These are phyloP conservation scores for Trichoderma semiorbis DNA, from an alignment of 2,329 filamentous ascomycete species.

Conservation along the genomic window DNA sequence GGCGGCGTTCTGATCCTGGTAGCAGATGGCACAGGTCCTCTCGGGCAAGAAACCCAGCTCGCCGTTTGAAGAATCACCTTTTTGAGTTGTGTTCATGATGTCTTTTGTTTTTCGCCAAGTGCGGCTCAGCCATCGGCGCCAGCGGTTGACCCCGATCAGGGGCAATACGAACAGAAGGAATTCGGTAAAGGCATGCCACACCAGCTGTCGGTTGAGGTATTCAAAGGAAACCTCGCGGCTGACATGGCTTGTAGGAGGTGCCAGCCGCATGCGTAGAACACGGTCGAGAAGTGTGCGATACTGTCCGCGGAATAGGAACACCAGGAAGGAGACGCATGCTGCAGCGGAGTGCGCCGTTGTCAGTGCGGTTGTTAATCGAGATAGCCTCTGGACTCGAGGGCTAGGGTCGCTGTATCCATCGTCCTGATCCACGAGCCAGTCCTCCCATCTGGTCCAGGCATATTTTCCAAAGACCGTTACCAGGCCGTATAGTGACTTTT, in stretches of 20 bases:
- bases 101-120: slow-evolving; percentile 79
- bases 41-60: slow-evolving; percentile 86
- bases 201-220: slow-evolving; percentile 93
- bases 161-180: slow-evolving; percentile 97
- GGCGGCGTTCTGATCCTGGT: slow-evolving; percentile 80
- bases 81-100: slow-evolving; percentile 52
- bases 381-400: slow-evolving; percentile 54
- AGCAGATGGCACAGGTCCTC: slow-evolving; percentile 94
- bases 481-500: slow-evolving; percentile 81
- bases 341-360: slow-evolving; percentile 76
- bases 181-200: slow-evolving; percentile 99
- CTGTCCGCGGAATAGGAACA: slow-evolving; percentile 85
- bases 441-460: slow-evolving; percentile 88
- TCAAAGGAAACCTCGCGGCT: slow-evolving; percentile 94
- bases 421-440: slow-evolving; percentile 73
- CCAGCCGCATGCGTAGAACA: slow-evolving; percentile 76
- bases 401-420: slow-evolving; percentile 66
- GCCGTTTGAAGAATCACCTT: slow-evolving; percentile 57
- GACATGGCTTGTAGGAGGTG: slow-evolving; percentile 79
- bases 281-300: slow-evolving; percentile 91
- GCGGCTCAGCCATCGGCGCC: slow-evolving; percentile 83
- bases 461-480: slow-evolving; percentile 86
- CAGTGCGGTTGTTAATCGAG: slow-evolving; percentile 63
- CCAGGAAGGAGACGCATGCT: slow-evolving; percentile 79
- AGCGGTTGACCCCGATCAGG: slow-evolving; percentile 88